A percentile compares a stretch with the other conserved stretches of the same genome.
Conservation (phyloP, 179 eudicot species). For the Spergularia azorica region DNA sequence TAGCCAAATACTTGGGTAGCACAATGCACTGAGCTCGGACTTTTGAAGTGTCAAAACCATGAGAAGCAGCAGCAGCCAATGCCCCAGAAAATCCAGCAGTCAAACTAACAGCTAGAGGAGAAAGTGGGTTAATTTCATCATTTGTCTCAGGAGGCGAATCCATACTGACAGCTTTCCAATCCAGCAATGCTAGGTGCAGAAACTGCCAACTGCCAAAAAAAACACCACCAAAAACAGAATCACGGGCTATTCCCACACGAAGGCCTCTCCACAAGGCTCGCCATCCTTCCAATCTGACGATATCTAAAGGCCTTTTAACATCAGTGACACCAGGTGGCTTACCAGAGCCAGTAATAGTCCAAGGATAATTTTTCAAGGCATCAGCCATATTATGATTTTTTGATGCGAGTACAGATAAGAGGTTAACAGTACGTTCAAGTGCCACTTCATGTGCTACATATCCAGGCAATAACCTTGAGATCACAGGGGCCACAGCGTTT, state of each 20-base stretch:
- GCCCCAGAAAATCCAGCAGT: slow-evolving; percentile 91
- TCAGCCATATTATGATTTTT: slow-evolving; percentile 46
- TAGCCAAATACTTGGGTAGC: slow-evolving; percentile 68
- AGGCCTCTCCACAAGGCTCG: slow-evolving; percentile 83
- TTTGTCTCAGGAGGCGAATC: slow-evolving; percentile 65
- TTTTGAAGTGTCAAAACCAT: slow-evolving; percentile 89
- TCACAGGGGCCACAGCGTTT: slow-evolving; percentile 39
- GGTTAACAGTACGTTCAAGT: slow-evolving; percentile 58
- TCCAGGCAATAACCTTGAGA: slow-evolving; percentile 58
- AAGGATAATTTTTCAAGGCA: slow-evolving; percentile 77
- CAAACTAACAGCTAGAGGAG: slow-evolving; percentile 73
- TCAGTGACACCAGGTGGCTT: slow-evolving; percentile 72
- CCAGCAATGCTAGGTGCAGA: slow-evolving; percentile 58
- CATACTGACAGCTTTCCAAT: slow-evolving; percentile 91
- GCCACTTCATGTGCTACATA: slow-evolving; percentile 51
- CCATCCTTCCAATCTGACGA: slow-evolving; percentile 81
- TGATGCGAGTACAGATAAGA: slow-evolving; percentile 61
- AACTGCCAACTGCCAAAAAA: slow-evolving; percentile 90
- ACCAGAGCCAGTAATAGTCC: slow-evolving; percentile 98
- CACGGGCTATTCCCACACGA: slow-evolving; percentile 73
- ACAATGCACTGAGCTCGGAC: slow-evolving; percentile 79
- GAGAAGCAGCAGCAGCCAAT: slow-evolving; percentile 90
- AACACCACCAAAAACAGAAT: slow-evolving; percentile 79
- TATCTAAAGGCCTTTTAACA: slow-evolving; percentile 53
- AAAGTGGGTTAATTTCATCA: slow-evolving; percentile 75